Evolutionary conservation across 148 eudicot genomes (phyloP).

Genomic region (Pharnaceum exiguum): DNA sequence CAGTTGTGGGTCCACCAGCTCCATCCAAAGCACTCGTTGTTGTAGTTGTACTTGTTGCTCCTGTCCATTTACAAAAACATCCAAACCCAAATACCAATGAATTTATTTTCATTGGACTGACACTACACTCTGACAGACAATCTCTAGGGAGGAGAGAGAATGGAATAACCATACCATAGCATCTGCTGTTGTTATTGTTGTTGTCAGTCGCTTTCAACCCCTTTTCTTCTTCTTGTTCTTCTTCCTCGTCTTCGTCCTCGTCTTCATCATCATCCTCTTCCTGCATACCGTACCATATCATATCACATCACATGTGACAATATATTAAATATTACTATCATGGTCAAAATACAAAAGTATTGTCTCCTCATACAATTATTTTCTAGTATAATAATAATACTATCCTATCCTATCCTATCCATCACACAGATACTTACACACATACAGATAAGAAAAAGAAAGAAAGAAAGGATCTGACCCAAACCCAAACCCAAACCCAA

Average conservation of each 20-base stretch:
- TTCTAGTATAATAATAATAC: conserved; percentile 1
- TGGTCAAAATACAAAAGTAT: not conserved
- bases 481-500: no score
- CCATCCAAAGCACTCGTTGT: no score
- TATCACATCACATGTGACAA: not conserved
- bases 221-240: conserved; percentile 72
- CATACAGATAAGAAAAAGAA: not conserved
- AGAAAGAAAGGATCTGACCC: no score
- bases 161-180: conserved; percentile 56
- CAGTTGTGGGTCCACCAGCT: conserved; percentile 66
- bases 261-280: conserved; percentile 39
- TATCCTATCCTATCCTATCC: not conserved
- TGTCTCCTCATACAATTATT: not conserved
- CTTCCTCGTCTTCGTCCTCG: conserved; percentile 21
- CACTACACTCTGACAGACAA: not conserved
- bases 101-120: not conserved
- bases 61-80: conserved; percentile 37
- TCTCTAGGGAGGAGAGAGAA: conserved; percentile 10
- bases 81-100: conserved; percentile 1
- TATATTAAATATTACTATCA: not conserved
- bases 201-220: conserved; percentile 62
- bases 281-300: not conserved
- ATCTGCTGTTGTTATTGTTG: no score
- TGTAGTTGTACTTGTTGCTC: no score
- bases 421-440: not conserved